Evolutionary conservation across 345 rosid genomes (phyloP).

Genomic region (Balakata baccata): DNA sequence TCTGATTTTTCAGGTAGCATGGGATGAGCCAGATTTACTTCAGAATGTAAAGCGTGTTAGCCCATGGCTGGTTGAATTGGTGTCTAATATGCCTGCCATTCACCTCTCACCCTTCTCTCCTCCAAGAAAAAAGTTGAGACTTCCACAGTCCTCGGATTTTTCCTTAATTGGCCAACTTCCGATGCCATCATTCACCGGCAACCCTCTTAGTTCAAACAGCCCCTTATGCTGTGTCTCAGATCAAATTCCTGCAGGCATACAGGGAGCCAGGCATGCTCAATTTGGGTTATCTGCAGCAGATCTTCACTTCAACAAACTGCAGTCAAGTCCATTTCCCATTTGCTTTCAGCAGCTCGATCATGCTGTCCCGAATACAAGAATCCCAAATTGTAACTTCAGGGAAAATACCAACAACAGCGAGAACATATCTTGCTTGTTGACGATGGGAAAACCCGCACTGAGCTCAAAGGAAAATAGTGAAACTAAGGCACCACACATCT

Average conservation of each 20-base stretch:
- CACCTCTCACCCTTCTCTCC: constrained; percentile 76
- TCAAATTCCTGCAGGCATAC: constrained; percentile 92
- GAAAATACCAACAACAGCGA: constrained; percentile 29
- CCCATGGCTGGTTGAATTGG: constrained; percentile 95
- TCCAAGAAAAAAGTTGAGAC: constrained; percentile 76
- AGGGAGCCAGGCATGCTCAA: constrained; percentile 99
- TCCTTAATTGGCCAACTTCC: constrained; percentile 50
- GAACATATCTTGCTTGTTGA: constrained; percentile 57
- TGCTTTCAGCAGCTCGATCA: constrained; percentile 43
- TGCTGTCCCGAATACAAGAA: constrained; percentile 34
- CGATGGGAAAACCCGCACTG: constrained; percentile 51
- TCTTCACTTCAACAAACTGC: constrained; percentile 60
- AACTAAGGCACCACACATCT: constrained; percentile 57
- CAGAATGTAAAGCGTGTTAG: constrained; percentile 90
- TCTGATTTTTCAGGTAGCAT: constrained; percentile 60
- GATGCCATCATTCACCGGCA: constrained; percentile 60
- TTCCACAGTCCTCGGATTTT: constrained; percentile 59
- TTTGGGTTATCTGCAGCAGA: constrained; percentile 71
- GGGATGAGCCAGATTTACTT: constrained; percentile 98
- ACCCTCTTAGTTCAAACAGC: constrained; percentile 53
- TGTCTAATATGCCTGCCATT: constrained; percentile 65
- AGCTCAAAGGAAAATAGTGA: constrained; percentile 41
- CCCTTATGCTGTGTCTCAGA: constrained; percentile 63
- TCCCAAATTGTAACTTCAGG: constrained; percentile 24
- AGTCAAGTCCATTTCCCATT: constrained; percentile 42